Percentiles rank a stretch among this genome's conserved stretches.
Evolutionary conservation across 306 rosid genomes (phyloP).

Genomic region (Fagus crenata): DNA sequence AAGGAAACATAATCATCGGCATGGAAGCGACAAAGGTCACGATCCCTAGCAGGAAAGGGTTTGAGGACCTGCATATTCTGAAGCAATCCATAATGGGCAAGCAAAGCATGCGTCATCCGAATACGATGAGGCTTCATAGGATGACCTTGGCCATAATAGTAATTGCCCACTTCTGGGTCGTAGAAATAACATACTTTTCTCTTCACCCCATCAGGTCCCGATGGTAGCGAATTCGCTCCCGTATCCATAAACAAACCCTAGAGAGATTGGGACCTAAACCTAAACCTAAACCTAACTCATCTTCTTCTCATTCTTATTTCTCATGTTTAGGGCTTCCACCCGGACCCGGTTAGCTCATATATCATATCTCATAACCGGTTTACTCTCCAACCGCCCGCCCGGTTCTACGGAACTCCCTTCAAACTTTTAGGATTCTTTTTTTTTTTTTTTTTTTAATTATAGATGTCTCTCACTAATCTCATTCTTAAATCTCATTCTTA

Average conservation of each 20-base stretch:
- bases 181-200: constrained; percentile 78
- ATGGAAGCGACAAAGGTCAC: constrained; percentile 82
- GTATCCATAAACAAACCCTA: constrained; percentile 43
- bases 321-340: too few species aligned
- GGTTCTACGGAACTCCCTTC: too few species aligned
- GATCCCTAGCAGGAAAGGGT: constrained; percentile 87
- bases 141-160: constrained; percentile 90
- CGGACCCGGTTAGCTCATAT: too few species aligned
- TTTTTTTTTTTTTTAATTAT: too few species aligned
- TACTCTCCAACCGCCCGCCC: too few species aligned
- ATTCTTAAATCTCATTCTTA: too few species aligned
- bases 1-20: constrained; percentile 86
- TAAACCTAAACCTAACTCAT: too few species aligned
- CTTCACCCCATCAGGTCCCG: constrained; percentile 80
- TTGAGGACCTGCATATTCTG: constrained; percentile 85
- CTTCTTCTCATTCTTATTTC: too few species aligned
- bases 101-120: constrained; percentile 85
- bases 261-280: too few species aligned
- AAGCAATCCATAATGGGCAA: constrained; percentile 83
- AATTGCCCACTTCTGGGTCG: constrained; percentile 87
- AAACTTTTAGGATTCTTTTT: too few species aligned
- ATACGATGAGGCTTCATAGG: constrained; percentile 97
- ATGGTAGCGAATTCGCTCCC: constrained; percentile 73
- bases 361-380: too few species aligned
- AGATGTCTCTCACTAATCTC: too few species aligned